phyloP scores from a whole-genome alignment of 164 flowering plant genomes.

The Vitis labrusca region DNA sequence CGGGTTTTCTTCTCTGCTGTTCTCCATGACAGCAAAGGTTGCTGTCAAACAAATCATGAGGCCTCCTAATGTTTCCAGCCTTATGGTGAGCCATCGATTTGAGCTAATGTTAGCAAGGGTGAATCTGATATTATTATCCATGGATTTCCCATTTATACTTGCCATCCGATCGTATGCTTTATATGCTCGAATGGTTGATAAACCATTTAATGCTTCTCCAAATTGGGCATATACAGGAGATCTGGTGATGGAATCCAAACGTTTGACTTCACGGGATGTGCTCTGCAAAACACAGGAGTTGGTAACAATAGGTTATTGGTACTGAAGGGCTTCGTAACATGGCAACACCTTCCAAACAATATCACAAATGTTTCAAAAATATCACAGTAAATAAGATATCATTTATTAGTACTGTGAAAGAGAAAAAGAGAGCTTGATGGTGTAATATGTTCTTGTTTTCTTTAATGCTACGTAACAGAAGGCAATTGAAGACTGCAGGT shows the following conservation, averaged over 20 bases:
- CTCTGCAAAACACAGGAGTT: conserved; percentile 44
- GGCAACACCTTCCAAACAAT: not conserved
- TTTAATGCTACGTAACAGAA: not conserved
- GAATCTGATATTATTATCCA: conserved; percentile 91
- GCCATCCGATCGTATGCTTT: conserved; percentile 94
- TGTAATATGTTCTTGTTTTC: not conserved
- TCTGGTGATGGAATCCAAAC: conserved; percentile 85
- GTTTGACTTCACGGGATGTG: conserved; percentile 98
- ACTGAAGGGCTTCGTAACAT: not conserved
- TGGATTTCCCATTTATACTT: conserved; percentile 69
- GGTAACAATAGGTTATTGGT: not conserved
- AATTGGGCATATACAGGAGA: conserved; percentile 99
- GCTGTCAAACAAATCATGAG: conserved; percentile 96
- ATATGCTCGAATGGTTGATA: conserved; percentile 86
- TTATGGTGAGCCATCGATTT: conserved; percentile 91
- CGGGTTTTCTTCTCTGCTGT: conserved; percentile 64
- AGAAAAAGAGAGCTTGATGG: not conserved
- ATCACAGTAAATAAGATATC: not conserved
- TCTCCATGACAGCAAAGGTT: conserved; percentile 92
- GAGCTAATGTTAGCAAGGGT: conserved; percentile 78
- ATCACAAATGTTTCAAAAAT: not conserved
- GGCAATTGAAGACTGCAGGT: not conserved
- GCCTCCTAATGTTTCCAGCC: conserved; percentile 89
- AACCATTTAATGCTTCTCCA: conserved; percentile 92
- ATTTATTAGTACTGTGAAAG: not conserved